Base-by-base conservation (phyloP, 768 basidiomycete genomes). In the Lactarius sp. region DNA sequence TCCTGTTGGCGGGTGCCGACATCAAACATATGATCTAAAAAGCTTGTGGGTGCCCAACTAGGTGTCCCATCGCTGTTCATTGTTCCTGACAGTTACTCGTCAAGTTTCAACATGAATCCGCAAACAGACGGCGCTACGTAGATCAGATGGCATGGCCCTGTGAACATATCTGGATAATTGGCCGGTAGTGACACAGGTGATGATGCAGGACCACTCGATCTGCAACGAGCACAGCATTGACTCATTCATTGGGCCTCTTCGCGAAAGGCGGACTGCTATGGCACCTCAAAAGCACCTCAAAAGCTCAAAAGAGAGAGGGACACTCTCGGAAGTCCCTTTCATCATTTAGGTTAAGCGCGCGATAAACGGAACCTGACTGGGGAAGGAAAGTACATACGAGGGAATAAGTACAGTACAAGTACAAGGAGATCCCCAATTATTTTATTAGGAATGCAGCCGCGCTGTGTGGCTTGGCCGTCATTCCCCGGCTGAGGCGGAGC, bases 81-180 rank as follows among this genome's bases (percentile, higher is more conserved):
- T 36, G 60, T 49, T 16, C 53, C 44, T 61, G 60, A 18, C 9
- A 33, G 18, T 51, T 22, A 34, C 54, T n/a, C 37, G 49, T 22
- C 31, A 18, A 44, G 34, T 47, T 54, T 54, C 52, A 37, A 31
- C 0, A 10, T 3, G 56, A n/a, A 22, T 27, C 7, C 42, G 9
- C 13, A 34, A 57, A 33, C 20, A 22, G 6, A 49, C 8, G 47
- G 47, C 47, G 42, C 33, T 34, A 46, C 34, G 62, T 58, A 39
- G 50, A 53, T 63, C 62, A 59, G 55, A 62, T 62, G 61, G 39
- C 9, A 14, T 14, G 22, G 52, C 0, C 9, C 20, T 27, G 13
- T 4, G 33, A 44, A 56, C 61, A 62, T 39, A 58, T 53, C n/a
- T 42, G 13, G 52, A 10, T 34, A 39, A 14, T 62, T 33, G 53